Evolutionary conservation across 176 grass and related monocot genomes (phyloP).

Genomic region (Avena sativa): DNA sequence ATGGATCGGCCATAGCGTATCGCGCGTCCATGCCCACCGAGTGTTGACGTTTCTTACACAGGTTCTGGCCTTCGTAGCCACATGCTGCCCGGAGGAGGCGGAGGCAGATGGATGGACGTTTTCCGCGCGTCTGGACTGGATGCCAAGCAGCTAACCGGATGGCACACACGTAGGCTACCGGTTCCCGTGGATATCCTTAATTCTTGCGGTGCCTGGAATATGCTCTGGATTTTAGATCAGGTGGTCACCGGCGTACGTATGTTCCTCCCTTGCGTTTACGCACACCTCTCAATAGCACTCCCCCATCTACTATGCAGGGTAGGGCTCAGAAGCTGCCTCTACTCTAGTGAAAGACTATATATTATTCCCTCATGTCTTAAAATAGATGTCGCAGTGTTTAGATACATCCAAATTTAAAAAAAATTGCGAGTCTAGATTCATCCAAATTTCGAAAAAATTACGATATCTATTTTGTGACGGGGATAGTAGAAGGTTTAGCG

Average conservation of each 20-base stretch:
- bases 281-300: too few relatives aligned
- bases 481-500: too few relatives aligned
- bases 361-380: too few relatives aligned
- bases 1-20: not conserved
- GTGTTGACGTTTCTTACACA: not conserved
- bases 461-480: too few relatives aligned
- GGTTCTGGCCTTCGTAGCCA: not conserved
- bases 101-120: not conserved
- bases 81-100: not conserved
- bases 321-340: too few relatives aligned
- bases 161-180: not conserved
- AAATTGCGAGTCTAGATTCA: too few relatives aligned
- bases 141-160: not conserved
- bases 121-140: slow-evolving; percentile 3
- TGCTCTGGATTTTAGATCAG: not conserved
- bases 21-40: not conserved
- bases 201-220: not conserved
- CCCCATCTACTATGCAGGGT: too few relatives aligned
- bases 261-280: not conserved
- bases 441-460: too few relatives aligned
- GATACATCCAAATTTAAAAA: too few relatives aligned
- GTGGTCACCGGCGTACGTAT: not conserved
- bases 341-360: too few relatives aligned
- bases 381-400: too few relatives aligned
- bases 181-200: slow-evolving; percentile 12